A percentile compares a stretch with the other conserved stretches of the same genome.
phyloP scores from a whole-genome alignment of 1,284 basidiomycete genomes.

The Tilletia setariae region DNA sequence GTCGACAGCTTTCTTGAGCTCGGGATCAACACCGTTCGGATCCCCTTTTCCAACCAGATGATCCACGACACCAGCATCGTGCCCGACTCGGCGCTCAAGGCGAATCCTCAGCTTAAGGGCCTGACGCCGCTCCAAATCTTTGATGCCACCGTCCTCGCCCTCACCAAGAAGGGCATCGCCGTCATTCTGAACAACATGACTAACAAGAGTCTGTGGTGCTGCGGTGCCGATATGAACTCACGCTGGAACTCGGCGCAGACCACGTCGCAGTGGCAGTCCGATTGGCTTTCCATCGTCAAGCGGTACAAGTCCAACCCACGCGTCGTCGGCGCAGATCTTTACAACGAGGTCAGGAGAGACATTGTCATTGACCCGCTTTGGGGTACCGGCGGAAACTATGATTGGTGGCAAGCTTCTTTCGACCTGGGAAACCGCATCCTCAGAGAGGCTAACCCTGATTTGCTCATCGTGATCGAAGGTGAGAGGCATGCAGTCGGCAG shows the following conservation, averaged over 20 bases:
- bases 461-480: constrained; percentile 24
- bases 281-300: constrained; percentile 21
- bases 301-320: constrained; percentile 20
- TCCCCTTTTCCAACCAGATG: constrained; percentile 26
- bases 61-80: constrained; percentile 17
- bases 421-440: constrained; percentile 17
- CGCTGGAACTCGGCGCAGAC: constrained; percentile 23
- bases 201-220: constrained; percentile 23
- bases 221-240: constrained; percentile 21
- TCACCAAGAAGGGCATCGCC: constrained; percentile 22
- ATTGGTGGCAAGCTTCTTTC: constrained; percentile 23
- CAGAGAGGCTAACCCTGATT: constrained; percentile 21
- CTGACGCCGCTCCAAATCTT: constrained; percentile 22
- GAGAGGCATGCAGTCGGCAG: neutral
- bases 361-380: constrained; percentile 19
- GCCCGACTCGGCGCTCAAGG: constrained; percentile 18
- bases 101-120: constrained; percentile 23
- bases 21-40: constrained; percentile 21
- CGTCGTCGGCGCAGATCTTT: constrained; percentile 24
- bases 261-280: constrained; percentile 14
- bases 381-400: constrained; percentile 18
- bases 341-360: constrained; percentile 23
- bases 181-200: constrained; percentile 28
- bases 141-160: constrained; percentile 18
- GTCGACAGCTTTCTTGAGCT: constrained; percentile 19